Evolutionary conservation across 495 filamentous ascomycete species (phyloP).

Genomic region (Annulohypoxylon maeteangense): DNA sequence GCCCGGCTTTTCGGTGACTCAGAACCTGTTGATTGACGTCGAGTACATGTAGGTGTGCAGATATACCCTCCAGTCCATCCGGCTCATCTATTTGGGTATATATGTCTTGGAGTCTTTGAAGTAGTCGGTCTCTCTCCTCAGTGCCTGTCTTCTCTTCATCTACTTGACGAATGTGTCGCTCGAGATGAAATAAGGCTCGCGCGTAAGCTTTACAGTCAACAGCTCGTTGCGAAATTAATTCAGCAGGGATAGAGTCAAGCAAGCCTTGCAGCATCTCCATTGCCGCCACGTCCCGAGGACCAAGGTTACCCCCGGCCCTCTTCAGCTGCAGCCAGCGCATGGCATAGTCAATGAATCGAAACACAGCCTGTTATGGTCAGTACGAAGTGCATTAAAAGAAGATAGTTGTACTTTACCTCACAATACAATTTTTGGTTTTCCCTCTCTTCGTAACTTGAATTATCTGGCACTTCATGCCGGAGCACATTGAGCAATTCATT

Average conservation of each 20-base stretch:
- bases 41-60: constrained; percentile 79
- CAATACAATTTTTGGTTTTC: constrained; percentile 83
- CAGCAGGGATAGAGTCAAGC: constrained; percentile 79
- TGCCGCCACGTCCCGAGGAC: constrained; percentile 49
- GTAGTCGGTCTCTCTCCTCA: constrained; percentile 64
- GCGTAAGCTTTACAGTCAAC: constrained; percentile 93
- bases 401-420: constrained; percentile 66
- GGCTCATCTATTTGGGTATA: constrained; percentile 98
- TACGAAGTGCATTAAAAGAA: neutral
- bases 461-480: constrained; percentile 64
- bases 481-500: constrained; percentile 78
- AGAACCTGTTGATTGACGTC: constrained; percentile 92
- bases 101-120: constrained; percentile 86
- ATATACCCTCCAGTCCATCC: constrained; percentile 95
- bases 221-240: constrained; percentile 84
- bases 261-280: constrained; percentile 52
- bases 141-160: constrained; percentile 49
- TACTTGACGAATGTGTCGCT: constrained; percentile 78
- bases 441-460: constrained; percentile 63
- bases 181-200: constrained; percentile 91
- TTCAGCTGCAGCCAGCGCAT: constrained; percentile 89
- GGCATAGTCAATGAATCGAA: constrained; percentile 89
- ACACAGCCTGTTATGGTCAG: constrained; percentile 73
- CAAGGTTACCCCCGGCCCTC: constrained; percentile 55
- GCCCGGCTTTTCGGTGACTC: constrained; percentile 90